phyloP scores from a whole-genome alignment of 805 yeast genomes.

The Vanderwaltozyma yarrowii region DNA sequence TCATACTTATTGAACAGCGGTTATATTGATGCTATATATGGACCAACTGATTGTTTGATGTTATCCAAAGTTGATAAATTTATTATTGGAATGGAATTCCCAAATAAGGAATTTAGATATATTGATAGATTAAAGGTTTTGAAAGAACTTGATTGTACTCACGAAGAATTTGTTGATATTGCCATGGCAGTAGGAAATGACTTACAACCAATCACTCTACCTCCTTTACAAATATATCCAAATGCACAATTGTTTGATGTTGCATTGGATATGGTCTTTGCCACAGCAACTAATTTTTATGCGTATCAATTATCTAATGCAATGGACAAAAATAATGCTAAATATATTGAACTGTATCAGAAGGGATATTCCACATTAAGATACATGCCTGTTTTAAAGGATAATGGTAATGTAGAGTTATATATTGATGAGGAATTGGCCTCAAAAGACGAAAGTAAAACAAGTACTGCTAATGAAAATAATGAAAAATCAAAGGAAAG shows the following conservation, averaged over 20 bases:
- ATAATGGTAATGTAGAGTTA: conserved; percentile 60
- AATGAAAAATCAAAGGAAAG: background rate
- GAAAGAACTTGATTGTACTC: conserved; percentile 47
- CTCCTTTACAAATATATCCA: conserved; percentile 32
- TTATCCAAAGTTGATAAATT: conserved; percentile 54
- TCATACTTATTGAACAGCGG: conserved; percentile 51
- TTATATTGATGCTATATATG: conserved; percentile 65
- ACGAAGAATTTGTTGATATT: conserved; percentile 64
- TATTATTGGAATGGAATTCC: conserved; percentile 61
- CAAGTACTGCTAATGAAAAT: no score
- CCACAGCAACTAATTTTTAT: conserved; percentile 36
- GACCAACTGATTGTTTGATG: conserved; percentile 72
- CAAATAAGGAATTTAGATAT: conserved; percentile 53
- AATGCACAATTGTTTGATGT: conserved; percentile 25
- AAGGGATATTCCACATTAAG: conserved; percentile 60
- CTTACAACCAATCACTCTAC: conserved; percentile 56
- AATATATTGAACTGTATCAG: conserved; percentile 39
- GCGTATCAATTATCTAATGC: conserved; percentile 36
- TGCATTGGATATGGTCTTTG: conserved; percentile 32
- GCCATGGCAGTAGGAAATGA: conserved; percentile 72
- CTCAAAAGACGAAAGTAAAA: no score
- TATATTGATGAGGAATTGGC: conserved; percentile 33
- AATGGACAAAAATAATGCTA: conserved; percentile 30
- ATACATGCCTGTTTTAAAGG: conserved; percentile 63
- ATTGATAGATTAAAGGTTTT: conserved; percentile 51